Evolutionary conservation across 1,139 yeast genomes (phyloP).

Genomic region (Arxiozyma slooffiae): DNA sequence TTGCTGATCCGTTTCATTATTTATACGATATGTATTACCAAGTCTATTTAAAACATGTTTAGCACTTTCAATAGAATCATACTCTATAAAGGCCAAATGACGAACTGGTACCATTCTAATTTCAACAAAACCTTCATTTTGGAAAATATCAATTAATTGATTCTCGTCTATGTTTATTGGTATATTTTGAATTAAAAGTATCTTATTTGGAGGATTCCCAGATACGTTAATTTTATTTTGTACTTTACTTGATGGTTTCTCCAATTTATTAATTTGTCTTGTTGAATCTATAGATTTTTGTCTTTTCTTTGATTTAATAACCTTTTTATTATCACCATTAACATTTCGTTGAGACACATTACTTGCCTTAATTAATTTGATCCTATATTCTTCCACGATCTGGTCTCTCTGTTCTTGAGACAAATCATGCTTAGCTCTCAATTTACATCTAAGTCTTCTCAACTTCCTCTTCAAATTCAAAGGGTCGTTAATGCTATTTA

Average conservation of each 20-base stretch:
- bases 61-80: constrained; percentile 45
- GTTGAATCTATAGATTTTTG: not conserved
- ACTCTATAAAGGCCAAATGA: constrained; percentile 74
- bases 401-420: constrained; percentile 8
- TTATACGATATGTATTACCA: constrained; percentile 28
- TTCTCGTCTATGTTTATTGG: constrained; percentile 40
- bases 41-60: constrained; percentile 35
- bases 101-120: constrained; percentile 58
- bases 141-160: constrained; percentile 33
- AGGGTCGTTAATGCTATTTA: constrained; percentile 11
- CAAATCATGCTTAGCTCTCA: constrained; percentile 16
- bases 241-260: not conserved
- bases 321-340: constrained; percentile 13
- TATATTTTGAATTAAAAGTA: constrained; percentile 58
- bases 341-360: constrained; percentile 30
- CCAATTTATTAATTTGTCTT: not conserved
- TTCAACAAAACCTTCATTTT: constrained; percentile 47
- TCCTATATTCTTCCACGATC: constrained; percentile 6
- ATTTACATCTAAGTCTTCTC: constrained; percentile 19
- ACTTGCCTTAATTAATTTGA: not conserved
- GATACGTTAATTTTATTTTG: constrained; percentile 1
- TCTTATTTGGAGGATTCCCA: constrained; percentile 53
- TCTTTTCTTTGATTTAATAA: not conserved
- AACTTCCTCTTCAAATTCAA: constrained; percentile 20
- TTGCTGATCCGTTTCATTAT: constrained; percentile 5